Base-by-base conservation (phyloP, 495 filamentous ascomycete genomes). In the Penicillium riverlandense region DNA sequence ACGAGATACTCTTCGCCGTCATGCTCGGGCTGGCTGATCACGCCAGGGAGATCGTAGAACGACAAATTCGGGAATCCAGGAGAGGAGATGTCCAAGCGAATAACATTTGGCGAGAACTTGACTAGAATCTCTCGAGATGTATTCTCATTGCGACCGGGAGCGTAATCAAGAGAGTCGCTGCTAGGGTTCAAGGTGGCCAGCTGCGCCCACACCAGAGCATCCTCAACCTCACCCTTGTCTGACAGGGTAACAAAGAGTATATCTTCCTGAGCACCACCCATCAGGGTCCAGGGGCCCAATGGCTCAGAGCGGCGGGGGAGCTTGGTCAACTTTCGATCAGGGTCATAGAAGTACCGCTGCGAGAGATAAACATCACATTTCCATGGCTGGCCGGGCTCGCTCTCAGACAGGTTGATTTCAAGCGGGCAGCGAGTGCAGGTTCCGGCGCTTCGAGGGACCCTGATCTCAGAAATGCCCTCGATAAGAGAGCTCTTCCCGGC, bases 401-500 rank as follows among this genome's bases (percentile, higher is more conserved):
- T 72, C 6, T 76, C 71, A 0, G 75, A 74, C 0, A 88, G 67
- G n/a, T 82, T 83, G 42, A 95, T 90, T 43, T 90, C 82, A 37
- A 90, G 68, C 0, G 87, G 86, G 44, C 86, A 91, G 0, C 85
- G 61, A 0, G 88, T 95, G 52, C 88, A 92, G 0, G 82, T 84
- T 0, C 80, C 84, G 0, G 73, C 70, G 44, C 71, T 75, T 2
- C 85, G 69, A 0, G 88, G 88, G 0, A 90, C 75, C 40, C 79
- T 80, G 38, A 94, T 83, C n/a, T 82, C 85, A 1, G 83, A 81
- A 30, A 92, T 80, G 0, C 82, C 85, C 28, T 88, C 86, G 59
- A 95, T 88, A 0, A 94, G 62, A 2, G 83, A 88, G 4, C 77
- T 83, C 50, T 95, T 95, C 0, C 88, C 88, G 0, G 87, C 79